Evolutionary conservation across 1,139 yeast species (phyloP).

Genomic region (Yamadazyma siamensis): DNA sequence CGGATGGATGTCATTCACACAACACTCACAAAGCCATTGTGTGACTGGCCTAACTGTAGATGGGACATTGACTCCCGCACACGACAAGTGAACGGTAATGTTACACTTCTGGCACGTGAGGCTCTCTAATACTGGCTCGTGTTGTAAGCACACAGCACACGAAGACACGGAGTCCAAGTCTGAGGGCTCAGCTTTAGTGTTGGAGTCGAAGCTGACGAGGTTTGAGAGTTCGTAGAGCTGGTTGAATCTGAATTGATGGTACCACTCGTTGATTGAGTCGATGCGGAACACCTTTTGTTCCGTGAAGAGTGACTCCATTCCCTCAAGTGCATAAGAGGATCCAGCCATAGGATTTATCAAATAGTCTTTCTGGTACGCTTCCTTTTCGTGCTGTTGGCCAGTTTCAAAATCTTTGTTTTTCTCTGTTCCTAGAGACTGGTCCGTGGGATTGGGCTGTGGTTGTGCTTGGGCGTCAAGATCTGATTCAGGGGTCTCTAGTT

Average conservation of each 20-base stretch:
- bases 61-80: constrained; percentile 54
- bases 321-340: no score
- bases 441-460: not conserved
- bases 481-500: constrained; percentile 1
- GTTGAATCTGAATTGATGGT: constrained; percentile 3
- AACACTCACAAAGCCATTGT: constrained; percentile 82
- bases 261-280: constrained; percentile 1
- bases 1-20: constrained; percentile 69
- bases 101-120: constrained; percentile 64
- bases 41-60: constrained; percentile 24
- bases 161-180: no score
- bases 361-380: not conserved
- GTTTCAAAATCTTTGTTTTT: no score
- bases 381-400: no score
- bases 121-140: no score
- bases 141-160: no score
- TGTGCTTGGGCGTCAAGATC: not conserved
- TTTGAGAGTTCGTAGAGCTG: constrained; percentile 19
- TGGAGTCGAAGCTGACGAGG: constrained; percentile 1
- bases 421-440: no score
- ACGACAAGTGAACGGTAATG: constrained; percentile 63
- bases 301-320: no score
- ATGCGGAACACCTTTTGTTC: no score
- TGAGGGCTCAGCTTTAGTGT: no score
- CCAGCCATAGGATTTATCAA: no score